Base-by-base conservation (phyloP, 2,329 filamentous ascomycete species). In the Phialophora expanda region DNA sequence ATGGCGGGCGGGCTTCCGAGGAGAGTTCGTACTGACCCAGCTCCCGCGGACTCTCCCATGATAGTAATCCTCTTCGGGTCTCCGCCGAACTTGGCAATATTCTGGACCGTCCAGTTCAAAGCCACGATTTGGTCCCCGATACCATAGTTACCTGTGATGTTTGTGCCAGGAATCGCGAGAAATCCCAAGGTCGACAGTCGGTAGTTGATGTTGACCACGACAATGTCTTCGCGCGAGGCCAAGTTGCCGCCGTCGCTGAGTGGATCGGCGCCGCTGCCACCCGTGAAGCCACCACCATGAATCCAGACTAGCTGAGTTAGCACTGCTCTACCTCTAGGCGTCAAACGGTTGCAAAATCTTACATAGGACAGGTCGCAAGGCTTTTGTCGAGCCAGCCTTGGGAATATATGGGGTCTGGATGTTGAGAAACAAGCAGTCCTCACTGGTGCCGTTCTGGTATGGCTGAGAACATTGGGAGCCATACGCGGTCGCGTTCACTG, bases 191-290 rank as follows among this genome's bases (percentile, higher is more conserved):
- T 86, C 0, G 79, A 81, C 3, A 88, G 75, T 8, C 87, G 83
- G 74, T 88, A 88, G 76, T 88, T 88, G 76, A 87, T 84, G 7
- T 76, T 76, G 4, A 89, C 86, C 2, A 86, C 80, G 0, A 89
- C 84, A 20, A 88, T 80, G 66, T 88, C 86, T 24, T 85, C 85
- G 56, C 85, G 80, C 2, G 84, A 86, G 0, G 83, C 86, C 2
- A 88, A 76, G 67, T 86, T 85, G 2, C 83, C 83, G 22, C 85
- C 84, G 66, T 88, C 86, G 9, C 73, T 73, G 1, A 73, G 74
- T 9, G 75, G 69, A 56, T 76, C 74, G 6, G 75, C 71, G 2
- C 75, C 79, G 61, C 72, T 78, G 0, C 86, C 85, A 7, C 80
- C 77, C 0, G 80, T 83, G 66, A 87, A 87, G 5, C 83, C 86